Evolutionary conservation across 805 yeast genomes (phyloP).

Genomic region (Wickerhamomyces kurtzmanii): DNA sequence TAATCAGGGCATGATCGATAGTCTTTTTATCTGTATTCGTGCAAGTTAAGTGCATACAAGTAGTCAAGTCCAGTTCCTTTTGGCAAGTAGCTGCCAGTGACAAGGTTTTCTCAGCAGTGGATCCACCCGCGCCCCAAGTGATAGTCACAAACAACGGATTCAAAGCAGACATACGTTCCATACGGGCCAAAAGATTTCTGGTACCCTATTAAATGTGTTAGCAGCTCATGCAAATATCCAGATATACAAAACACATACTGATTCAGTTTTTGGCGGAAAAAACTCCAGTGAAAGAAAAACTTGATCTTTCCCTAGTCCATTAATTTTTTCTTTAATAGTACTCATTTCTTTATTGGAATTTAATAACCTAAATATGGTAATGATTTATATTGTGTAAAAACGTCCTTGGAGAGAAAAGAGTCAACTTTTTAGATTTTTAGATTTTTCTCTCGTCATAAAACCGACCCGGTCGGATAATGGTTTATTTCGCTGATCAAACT

Average conservation of each 20-base stretch:
- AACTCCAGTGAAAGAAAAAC: conserved; percentile 83
- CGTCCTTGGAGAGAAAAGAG: too few relatives aligned
- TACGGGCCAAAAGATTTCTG: conserved; percentile 74
- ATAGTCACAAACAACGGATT: conserved; percentile 88
- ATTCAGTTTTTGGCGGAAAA: conserved; percentile 94
- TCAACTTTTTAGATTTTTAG: too few relatives aligned
- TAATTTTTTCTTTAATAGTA: conserved; percentile 37
- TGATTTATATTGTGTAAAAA: too few relatives aligned
- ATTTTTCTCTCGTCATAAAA: too few relatives aligned
- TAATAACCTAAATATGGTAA: neutral
- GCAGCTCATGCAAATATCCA: neutral
- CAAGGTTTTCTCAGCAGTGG: conserved; percentile 78
- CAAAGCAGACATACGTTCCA: conserved; percentile 78
- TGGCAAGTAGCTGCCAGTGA: conserved; percentile 76
- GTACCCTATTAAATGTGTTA: conserved; percentile 39
- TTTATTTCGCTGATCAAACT: neutral
- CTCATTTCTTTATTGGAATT: conserved; percentile 6
- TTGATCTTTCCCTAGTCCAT: conserved; percentile 35
- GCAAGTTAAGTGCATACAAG: conserved; percentile 92
- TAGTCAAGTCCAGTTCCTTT: conserved; percentile 68
- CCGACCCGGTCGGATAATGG: conserved; percentile 27
- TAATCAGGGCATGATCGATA: conserved; percentile 68
- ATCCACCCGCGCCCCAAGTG: conserved; percentile 99
- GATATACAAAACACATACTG: conserved; percentile 20
- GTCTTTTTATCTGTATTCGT: conserved; percentile 77